phyloP scores from a whole-genome alignment of 805 yeast species.

The Candida rishiriensis region DNA sequence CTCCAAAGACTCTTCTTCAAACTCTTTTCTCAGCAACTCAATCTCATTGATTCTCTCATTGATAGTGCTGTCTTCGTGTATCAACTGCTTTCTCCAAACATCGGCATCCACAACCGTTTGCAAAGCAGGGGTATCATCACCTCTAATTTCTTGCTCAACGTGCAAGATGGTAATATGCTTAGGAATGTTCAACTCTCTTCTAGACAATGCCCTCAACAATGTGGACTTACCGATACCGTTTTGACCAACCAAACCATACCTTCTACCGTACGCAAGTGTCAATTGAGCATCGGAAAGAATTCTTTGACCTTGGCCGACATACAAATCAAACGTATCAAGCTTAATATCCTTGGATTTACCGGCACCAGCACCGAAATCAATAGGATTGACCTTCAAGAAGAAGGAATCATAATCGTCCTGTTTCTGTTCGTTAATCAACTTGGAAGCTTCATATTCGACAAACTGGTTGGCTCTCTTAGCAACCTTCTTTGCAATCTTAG shows the following conservation, averaged over 20 bases:
- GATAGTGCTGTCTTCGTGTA: slow-evolving; percentile 70
- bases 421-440: slow-evolving; percentile 60
- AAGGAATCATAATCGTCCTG: slow-evolving; percentile 87
- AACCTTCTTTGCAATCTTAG: slow-evolving; percentile 94
- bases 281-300: slow-evolving; percentile 84
- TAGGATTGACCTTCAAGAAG: slow-evolving; percentile 91
- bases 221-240: slow-evolving; percentile 99
- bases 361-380: slow-evolving; percentile 83
- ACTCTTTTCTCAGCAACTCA: slow-evolving; percentile 61
- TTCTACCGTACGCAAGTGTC: slow-evolving; percentile 83
- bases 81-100: slow-evolving; percentile 93
- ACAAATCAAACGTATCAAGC: slow-evolving; percentile 85
- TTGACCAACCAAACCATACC: slow-evolving; percentile 97
- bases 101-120: slow-evolving; percentile 98
- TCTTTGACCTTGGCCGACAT: slow-evolving; percentile 94
- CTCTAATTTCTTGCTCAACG: slow-evolving; percentile 95
- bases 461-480: slow-evolving; percentile 81
- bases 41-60: slow-evolving; percentile 73
- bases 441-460: slow-evolving; percentile 92
- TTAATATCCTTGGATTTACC: slow-evolving; percentile 98
- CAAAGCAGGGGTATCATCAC: slow-evolving; percentile 86
- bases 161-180: slow-evolving; percentile 93
- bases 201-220: slow-evolving; percentile 79
- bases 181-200: slow-evolving; percentile 92
- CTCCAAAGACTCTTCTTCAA: slow-evolving; percentile 72